A percentile compares a stretch with the other conserved stretches of the same genome.
Evolutionary conservation across 176 grass and related monocot genomes (phyloP).

Genomic region (Oryza australiensis): DNA sequence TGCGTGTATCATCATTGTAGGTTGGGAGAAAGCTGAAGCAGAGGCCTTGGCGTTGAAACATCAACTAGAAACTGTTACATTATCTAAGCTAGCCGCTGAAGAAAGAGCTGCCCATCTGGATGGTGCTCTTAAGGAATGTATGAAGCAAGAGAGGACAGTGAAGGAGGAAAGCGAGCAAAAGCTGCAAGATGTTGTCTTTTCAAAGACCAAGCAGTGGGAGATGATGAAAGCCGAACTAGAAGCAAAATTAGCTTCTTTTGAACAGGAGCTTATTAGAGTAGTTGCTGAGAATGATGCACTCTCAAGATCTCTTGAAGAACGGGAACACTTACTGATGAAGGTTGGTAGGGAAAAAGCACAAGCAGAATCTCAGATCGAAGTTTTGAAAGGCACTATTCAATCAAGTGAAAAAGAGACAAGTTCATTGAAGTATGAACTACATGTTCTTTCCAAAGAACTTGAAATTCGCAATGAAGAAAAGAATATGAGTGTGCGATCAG

Average conservation of each 20-base stretch:
- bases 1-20: slow-evolving; percentile 35
- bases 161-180: slow-evolving; percentile 99
- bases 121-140: slow-evolving; percentile 96
- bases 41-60: slow-evolving; percentile 84
- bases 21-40: slow-evolving; percentile 99
- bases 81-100: slow-evolving; percentile 83
- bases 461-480: slow-evolving; percentile 99
- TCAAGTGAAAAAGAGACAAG: slow-evolving; percentile 84
- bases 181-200: slow-evolving; percentile 93
- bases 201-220: slow-evolving; percentile 96
- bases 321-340: slow-evolving; percentile 74
- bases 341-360: slow-evolving; percentile 81
- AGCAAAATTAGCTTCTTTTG: slow-evolving; percentile 81
- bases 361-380: slow-evolving; percentile 86
- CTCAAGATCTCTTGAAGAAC: slow-evolving; percentile 81
- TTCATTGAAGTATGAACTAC: slow-evolving; percentile 91
- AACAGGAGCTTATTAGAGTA: slow-evolving; percentile 79
- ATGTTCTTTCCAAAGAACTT: slow-evolving; percentile 90
- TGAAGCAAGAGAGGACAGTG: slow-evolving; percentile 94
- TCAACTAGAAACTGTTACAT: slow-evolving; percentile 94
- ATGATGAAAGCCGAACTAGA: slow-evolving; percentile 82
- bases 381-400: slow-evolving; percentile 76
- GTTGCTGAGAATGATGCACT: slow-evolving; percentile 84
- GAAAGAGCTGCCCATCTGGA: slow-evolving; percentile 92
- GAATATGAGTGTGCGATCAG: slow-evolving; percentile 93